A percentile compares a stretch with the other conserved stretches of the same genome.
Evolutionary conservation across 176 grass and related monocot species (phyloP).

Genomic region (Chrysopogon serrulatus): DNA sequence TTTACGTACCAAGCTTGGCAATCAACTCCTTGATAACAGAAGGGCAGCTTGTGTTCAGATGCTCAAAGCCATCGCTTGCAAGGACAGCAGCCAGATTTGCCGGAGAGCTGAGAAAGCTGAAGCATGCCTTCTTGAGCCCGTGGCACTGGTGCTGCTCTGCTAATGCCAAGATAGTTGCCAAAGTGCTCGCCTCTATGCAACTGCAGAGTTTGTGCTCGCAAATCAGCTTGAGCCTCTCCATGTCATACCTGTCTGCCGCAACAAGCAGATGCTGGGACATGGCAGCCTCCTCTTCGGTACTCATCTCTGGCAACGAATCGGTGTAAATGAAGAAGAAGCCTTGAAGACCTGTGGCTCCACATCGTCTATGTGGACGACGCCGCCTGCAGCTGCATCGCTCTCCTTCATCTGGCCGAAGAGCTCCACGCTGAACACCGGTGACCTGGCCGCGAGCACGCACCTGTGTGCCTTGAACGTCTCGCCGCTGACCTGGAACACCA

Average conservation of each 20-base stretch:
- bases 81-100: background rate
- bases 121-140: background rate
- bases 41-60: background rate
- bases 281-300: background rate
- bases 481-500: background rate
- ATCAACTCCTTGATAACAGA: background rate
- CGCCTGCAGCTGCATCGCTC: background rate
- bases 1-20: background rate
- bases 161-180: slow-evolving; percentile 4
- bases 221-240: background rate
- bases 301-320: background rate
- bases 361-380: background rate
- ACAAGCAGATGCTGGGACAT: slow-evolving; percentile 35
- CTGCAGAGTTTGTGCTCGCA: background rate
- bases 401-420: background rate
- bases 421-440: background rate
- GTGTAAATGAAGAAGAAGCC: slow-evolving; percentile 37
- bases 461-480: slow-evolving; percentile 17
- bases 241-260: slow-evolving; percentile 33
- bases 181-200: background rate
- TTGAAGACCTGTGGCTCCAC: slow-evolving; percentile 16
- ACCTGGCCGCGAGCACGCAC: slow-evolving; percentile 17
- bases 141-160: background rate
- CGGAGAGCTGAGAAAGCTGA: background rate
- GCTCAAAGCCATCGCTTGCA: background rate